Percentiles rank a stretch among this genome's conserved stretches.
These are phyloP conservation scores for Dacryopinax primogenitus DNA, from an alignment of 768 basidiomycete species.

Conservation along the genomic window DNA sequence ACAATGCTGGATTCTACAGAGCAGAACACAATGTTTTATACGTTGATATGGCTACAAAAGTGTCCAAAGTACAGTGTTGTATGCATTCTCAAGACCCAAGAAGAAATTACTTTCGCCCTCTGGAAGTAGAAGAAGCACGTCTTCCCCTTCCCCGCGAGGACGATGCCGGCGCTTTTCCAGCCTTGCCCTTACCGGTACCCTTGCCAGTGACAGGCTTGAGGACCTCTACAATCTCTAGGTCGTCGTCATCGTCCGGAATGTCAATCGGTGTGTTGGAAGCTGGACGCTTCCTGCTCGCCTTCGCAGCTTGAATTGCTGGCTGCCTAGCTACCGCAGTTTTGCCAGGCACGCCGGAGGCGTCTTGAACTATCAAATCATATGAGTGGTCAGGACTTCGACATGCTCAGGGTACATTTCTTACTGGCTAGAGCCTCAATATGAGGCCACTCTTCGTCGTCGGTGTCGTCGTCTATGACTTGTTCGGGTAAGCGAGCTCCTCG, in stretches of 20 bases:
- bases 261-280: conserved; percentile 30
- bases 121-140: neutral
- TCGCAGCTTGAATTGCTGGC: conserved; percentile 14
- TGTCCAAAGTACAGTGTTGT: neutral
- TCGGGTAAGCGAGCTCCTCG: conserved; percentile 24
- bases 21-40: neutral
- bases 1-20: too few relatives aligned
- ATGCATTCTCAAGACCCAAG: neutral
- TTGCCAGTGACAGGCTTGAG: conserved; percentile 19
- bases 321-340: conserved; percentile 17
- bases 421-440: conserved; percentile 11
- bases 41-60: neutral
- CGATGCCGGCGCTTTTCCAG: neutral
- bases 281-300: conserved; percentile 32
- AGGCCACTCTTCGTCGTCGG: conserved; percentile 23
- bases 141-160: neutral
- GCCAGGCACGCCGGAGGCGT: conserved; percentile 28
- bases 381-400: conserved; percentile 28
- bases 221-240: conserved; percentile 42
- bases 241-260: conserved; percentile 25
- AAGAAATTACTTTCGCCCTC: neutral
- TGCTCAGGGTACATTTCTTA: conserved; percentile 20
- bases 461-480: conserved; percentile 20
- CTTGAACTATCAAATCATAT: conserved; percentile 36
- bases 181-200: neutral